A percentile compares a stretch with the other conserved stretches of the same genome.
Evolutionary conservation across 208 protist species (phyloP).

Genomic region (Trypanosoma melophagium): DNA sequence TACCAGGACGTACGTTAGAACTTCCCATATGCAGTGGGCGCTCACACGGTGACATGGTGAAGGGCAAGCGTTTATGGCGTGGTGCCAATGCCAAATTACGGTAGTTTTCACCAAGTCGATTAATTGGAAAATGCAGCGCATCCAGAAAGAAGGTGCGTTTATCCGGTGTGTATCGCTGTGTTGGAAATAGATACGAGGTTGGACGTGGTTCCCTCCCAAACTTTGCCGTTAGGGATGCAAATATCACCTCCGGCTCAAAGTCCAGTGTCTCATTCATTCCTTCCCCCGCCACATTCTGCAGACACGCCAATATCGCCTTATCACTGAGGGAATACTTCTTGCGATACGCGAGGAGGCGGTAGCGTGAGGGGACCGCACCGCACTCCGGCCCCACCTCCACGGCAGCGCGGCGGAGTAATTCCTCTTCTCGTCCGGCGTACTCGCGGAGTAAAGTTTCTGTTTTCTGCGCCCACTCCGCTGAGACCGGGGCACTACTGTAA

Average conservation of each 20-base stretch:
- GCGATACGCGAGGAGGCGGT: constrained; percentile 45
- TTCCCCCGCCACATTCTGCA: constrained; percentile 23
- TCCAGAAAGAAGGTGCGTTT: constrained; percentile 48
- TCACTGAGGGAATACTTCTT: constrained; percentile 48
- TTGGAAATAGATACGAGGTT: constrained; percentile 46
- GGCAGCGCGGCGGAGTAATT: constrained; percentile 55
- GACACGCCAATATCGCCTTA: constrained; percentile 34
- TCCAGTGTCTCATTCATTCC: constrained; percentile 51
- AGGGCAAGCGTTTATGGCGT: constrained; percentile 40
- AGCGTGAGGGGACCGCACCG: constrained; percentile 45
- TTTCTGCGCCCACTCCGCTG: constrained; percentile 28
- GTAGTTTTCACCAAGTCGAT: constrained; percentile 6
- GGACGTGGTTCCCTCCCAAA: constrained; percentile 52
- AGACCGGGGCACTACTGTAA: no score
- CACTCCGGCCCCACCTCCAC: constrained; percentile 65
- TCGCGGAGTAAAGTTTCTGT: constrained; percentile 30
- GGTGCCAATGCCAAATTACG: constrained; percentile 31
- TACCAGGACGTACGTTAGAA: constrained; percentile 13
- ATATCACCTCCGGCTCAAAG: constrained; percentile 60
- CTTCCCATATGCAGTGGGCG: constrained; percentile 42
- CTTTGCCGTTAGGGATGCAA: constrained; percentile 38
- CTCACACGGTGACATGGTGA: constrained; percentile 66
- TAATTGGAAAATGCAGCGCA: constrained; percentile 36
- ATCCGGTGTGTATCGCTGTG: constrained; percentile 37
- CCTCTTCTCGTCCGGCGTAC: constrained; percentile 40